phyloP scores from a whole-genome alignment of 2,329 filamentous ascomycete species.

The Microthyrium microscopicum region DNA sequence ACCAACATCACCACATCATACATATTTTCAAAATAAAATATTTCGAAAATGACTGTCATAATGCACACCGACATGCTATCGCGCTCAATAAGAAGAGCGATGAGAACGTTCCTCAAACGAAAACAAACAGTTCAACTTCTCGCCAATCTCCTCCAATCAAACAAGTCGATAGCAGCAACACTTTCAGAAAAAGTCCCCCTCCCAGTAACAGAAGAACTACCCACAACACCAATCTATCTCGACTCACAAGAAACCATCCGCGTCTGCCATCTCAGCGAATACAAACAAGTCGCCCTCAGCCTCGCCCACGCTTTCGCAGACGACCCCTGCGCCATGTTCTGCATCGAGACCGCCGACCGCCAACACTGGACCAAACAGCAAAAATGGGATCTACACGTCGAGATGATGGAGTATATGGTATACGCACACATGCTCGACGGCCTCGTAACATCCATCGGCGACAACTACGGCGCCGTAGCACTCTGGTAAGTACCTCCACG shows the following conservation, averaged over 20 bases:
- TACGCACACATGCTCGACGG: constrained; percentile 62
- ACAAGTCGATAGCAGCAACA: constrained; percentile 12
- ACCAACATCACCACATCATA: too few species aligned
- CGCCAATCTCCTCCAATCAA: constrained; percentile 6
- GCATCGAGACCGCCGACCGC: constrained; percentile 55
- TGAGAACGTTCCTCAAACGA: background rate
- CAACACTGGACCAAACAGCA: constrained; percentile 44
- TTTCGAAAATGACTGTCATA: too few species aligned
- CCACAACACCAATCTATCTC: constrained; percentile 8
- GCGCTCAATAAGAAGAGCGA: too few species aligned
- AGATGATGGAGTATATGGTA: constrained; percentile 62
- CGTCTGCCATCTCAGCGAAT: constrained; percentile 47
- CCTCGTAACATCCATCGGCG: constrained; percentile 56
- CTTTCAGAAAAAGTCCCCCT: constrained; percentile 12
- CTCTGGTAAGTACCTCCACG: constrained; percentile 45
- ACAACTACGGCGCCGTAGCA: constrained; percentile 61
- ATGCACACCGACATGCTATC: too few species aligned
- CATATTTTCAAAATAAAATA: too few species aligned
- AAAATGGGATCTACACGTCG: constrained; percentile 60
- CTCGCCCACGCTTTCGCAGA: constrained; percentile 63
- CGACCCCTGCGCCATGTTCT: constrained; percentile 59
- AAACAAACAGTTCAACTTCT: background rate
- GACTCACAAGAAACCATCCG: constrained; percentile 38
- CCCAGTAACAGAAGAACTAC: background rate
- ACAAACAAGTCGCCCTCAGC: constrained; percentile 51